A percentile compares a stretch with the other conserved stretches of the same genome.
Evolutionary conservation across 192 early-diverging fungal species (phyloP).

Genomic region (Rhizoclosmatium sp.): DNA sequence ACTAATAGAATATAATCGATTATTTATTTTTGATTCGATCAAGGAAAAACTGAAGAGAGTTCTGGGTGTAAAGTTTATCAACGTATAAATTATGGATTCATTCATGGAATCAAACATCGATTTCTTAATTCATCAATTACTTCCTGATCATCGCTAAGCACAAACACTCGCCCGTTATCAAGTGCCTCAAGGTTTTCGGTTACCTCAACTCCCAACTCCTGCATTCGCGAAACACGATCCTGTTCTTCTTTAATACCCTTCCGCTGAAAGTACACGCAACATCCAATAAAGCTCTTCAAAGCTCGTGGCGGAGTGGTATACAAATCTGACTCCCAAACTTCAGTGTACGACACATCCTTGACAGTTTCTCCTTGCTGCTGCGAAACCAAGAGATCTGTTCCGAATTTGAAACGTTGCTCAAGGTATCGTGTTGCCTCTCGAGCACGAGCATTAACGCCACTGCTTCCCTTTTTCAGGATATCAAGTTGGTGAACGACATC

Average conservation of each 20-base stretch:
- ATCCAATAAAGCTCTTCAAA: slow-evolving; percentile 20
- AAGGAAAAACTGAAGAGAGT: too few relatives aligned
- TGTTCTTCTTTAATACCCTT: neutral
- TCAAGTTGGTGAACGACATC: slow-evolving; percentile 54
- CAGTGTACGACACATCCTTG: slow-evolving; percentile 5
- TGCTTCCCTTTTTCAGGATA: slow-evolving; percentile 48
- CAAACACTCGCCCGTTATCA: slow-evolving; percentile 8
- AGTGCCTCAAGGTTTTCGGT: neutral
- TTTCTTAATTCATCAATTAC: slow-evolving; percentile 22
- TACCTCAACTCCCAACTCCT: slow-evolving; percentile 8
- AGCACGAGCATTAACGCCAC: slow-evolving; percentile 39
- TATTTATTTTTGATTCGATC: too few relatives aligned
- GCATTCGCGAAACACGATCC: neutral
- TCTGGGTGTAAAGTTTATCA: too few relatives aligned
- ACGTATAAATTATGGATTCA: neutral
- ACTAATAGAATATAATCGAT: too few relatives aligned
- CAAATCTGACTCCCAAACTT: neutral
- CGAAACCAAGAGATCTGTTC: slow-evolving; percentile 40
- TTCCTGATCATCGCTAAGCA: slow-evolving; percentile 19
- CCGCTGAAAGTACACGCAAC: neutral
- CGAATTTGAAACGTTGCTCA: slow-evolving; percentile 59
- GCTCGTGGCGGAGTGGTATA: neutral
- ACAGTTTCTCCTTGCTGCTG: slow-evolving; percentile 41
- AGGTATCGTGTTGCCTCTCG: slow-evolving; percentile 61
- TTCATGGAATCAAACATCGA: slow-evolving; percentile 2